These are phyloP conservation scores for Coemansia sp. DNA, from an alignment of 192 early-diverging fungal genomes.

Conservation along the genomic window DNA sequence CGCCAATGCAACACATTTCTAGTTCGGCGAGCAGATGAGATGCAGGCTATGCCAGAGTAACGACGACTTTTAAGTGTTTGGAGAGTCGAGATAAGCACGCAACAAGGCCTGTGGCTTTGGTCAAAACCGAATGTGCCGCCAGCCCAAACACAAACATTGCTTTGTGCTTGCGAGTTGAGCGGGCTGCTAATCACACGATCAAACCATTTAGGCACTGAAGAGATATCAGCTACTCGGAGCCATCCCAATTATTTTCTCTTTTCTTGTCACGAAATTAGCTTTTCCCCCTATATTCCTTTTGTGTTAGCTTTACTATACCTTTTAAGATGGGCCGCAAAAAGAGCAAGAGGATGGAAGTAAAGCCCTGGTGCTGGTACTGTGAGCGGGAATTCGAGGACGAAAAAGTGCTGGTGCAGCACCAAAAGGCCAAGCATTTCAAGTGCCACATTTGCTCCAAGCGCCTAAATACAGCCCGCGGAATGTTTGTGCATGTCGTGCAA, in stretches of 20 bases:
- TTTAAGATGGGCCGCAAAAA: constrained; percentile 47
- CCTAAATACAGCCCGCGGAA: constrained; percentile 83
- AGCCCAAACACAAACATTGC: too few relatives aligned
- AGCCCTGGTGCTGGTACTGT: constrained; percentile 93
- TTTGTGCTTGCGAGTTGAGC: too few relatives aligned
- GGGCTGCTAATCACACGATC: too few relatives aligned
- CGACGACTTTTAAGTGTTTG: too few relatives aligned
- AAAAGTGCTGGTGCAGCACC: constrained; percentile 88
- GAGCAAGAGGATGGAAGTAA: constrained; percentile 63
- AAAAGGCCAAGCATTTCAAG: constrained; percentile 92
- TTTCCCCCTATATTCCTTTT: background rate
- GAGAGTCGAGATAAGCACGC: too few relatives aligned
- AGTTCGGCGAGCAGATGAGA: too few relatives aligned
- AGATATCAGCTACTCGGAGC: too few relatives aligned
- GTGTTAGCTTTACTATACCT: background rate
- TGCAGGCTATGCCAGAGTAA: too few relatives aligned
- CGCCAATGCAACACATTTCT: constrained; percentile 9
- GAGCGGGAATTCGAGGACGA: constrained; percentile 95
- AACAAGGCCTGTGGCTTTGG: too few relatives aligned
- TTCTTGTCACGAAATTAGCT: background rate
- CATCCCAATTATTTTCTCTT: too few relatives aligned
- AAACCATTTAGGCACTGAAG: too few relatives aligned
- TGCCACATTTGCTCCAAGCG: constrained; percentile 80
- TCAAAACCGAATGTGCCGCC: too few relatives aligned
- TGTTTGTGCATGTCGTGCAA: constrained; percentile 84